Base-by-base conservation (phyloP, 805 yeast species). In the Jamesozyma rosinii region DNA sequence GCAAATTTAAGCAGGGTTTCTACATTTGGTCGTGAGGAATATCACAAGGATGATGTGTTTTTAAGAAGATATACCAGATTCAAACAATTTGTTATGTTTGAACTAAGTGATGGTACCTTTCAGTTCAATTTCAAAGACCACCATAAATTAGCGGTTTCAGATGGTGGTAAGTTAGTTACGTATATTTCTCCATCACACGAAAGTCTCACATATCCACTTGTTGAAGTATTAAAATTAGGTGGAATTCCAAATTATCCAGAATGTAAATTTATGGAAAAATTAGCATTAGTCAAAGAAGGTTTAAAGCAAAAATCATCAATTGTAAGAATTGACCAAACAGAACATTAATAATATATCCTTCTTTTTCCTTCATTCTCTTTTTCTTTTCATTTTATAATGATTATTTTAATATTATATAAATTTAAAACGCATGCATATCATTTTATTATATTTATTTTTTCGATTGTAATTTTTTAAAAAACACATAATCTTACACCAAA, bases 101-200 rank as follows among this genome's bases (percentile, higher is more conserved):
- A 87, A 62, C 67, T 92, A 68, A 85, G 95, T 58, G 86, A 88
- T 58, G 96, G 95, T 18, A 81, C 87, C 35, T 79, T 84, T 64
- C 98, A 92, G 64, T 89, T 89, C 68, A 92, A 92, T 66, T 92
- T 92, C 67, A 83, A 83, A 61, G 97, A 92, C 65, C 98, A 92
- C 59, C 89, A 83, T 65, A 92, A 92, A 65, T 67, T 89, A 43
- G 80, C 94, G 46, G 62, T 90, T 33, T 82, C 89, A 36, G 81
- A 81, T 52, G 70, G 76, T 43, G 97, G 95, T 19, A 71, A 75
- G 47, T 77, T 77, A 37, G 73, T 90, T 17, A 84, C 94, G 22
- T 87, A 87, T 54, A 80, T 90, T 41, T 84, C 89, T 3, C 89
- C 92, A 32, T 72, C 75, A 44, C 77, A 86, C 57, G 76, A 76